Percentiles rank a stretch among this genome's conserved stretches.
These are phyloP conservation scores for Aspergillus funiculosus DNA, from an alignment of 495 filamentous ascomycete species.

Conservation along the genomic window DNA sequence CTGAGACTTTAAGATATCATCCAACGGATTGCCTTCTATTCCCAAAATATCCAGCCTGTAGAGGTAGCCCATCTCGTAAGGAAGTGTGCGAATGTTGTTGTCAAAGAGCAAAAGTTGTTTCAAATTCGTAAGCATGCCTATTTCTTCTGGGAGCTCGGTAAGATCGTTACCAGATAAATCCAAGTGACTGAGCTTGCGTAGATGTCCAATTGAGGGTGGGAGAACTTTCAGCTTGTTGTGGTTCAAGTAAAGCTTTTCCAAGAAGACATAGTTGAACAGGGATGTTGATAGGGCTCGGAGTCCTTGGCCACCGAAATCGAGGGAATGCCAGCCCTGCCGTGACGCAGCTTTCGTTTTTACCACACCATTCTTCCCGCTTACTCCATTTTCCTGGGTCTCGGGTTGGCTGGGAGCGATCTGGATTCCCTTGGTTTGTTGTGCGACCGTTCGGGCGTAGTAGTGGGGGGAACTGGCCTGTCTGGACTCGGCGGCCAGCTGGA, in stretches of 20 bases:
- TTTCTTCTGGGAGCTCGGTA: slow-evolving; percentile 75
- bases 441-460: slow-evolving; percentile 57
- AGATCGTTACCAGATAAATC: slow-evolving; percentile 87
- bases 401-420: slow-evolving; percentile 50
- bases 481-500: slow-evolving; percentile 69
- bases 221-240: slow-evolving; percentile 79
- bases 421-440: slow-evolving; percentile 57
- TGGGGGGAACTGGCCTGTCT: slow-evolving; percentile 58
- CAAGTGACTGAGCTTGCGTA: slow-evolving; percentile 71
- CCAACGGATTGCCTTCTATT: slow-evolving; percentile 84
- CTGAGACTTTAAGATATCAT: slow-evolving; percentile 63
- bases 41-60: slow-evolving; percentile 82
- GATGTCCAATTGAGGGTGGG: slow-evolving; percentile 68
- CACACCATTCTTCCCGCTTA: slow-evolving; percentile 57
- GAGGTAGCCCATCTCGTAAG: slow-evolving; percentile 80
- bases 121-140: slow-evolving; percentile 91
- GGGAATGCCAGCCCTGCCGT: slow-evolving; percentile 78
- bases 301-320: slow-evolving; percentile 93
- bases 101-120: slow-evolving; percentile 77
- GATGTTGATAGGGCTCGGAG: slow-evolving; percentile 69
- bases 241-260: slow-evolving; percentile 84
- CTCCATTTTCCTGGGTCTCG: slow-evolving; percentile 54
- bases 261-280: slow-evolving; percentile 80
- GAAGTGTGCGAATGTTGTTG: slow-evolving; percentile 76
- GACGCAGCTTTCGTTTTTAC: slow-evolving; percentile 50